phyloP scores from a whole-genome alignment of 306 rosid species.

The Ormosia semicastrata region DNA sequence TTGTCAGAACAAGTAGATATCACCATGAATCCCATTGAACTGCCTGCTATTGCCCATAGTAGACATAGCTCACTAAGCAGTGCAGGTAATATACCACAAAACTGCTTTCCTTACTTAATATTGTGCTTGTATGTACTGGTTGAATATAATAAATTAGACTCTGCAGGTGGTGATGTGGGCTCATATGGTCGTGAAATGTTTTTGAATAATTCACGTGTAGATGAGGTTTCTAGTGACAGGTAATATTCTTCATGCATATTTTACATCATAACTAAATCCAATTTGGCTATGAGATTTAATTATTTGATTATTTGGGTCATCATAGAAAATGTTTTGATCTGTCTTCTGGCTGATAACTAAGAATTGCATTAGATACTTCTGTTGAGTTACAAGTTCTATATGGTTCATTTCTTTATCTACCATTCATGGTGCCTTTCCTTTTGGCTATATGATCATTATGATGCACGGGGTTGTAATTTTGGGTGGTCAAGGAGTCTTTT shows the following conservation, averaged over 20 bases:
- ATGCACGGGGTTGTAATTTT: not conserved
- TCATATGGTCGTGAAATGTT: constrained; percentile 49
- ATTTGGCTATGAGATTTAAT: not conserved
- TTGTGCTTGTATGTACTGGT: not conserved
- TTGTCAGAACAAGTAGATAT: constrained; percentile 46
- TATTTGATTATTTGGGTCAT: not conserved
- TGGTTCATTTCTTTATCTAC: not conserved
- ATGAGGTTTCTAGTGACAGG: constrained; percentile 62
- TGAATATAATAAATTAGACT: constrained; percentile 11
- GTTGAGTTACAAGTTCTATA: not conserved
- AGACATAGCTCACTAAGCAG: constrained; percentile 68
- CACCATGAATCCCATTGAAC: constrained; percentile 41
- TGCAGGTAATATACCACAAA: constrained; percentile 43
- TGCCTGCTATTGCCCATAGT: constrained; percentile 47
- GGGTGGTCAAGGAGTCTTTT: not conserved
- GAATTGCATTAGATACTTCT: constrained; percentile 5
- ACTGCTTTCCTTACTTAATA: not conserved
- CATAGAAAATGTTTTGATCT: not conserved
- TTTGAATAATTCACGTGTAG: constrained; percentile 50
- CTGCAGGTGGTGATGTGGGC: constrained; percentile 60
- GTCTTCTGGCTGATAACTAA: not conserved
- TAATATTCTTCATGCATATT: constrained; percentile 5
- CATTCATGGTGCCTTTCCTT: not conserved
- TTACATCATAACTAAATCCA: not conserved
- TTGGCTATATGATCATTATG: not conserved